Conservation (phyloP, 371 early-diverging fungal species). For the Rozella allomycis region DNA sequence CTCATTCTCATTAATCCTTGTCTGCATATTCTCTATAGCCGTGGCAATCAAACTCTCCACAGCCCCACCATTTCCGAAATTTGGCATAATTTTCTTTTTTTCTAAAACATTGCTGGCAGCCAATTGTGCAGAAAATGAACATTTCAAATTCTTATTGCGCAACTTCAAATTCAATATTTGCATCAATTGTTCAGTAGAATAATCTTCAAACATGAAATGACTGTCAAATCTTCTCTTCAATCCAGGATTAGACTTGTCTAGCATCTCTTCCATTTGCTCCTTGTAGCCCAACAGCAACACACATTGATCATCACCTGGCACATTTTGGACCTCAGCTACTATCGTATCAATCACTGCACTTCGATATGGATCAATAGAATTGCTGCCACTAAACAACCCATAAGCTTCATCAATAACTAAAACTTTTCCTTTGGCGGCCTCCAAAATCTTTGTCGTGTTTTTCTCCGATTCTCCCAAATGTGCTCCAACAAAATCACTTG, state of each 20-base stretch:
- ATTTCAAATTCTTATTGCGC: conserved; percentile 2
- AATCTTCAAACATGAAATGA: conserved; percentile 13
- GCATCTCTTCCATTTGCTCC: conserved; percentile 9
- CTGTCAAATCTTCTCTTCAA: conserved; percentile 10
- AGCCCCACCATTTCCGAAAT: conserved; percentile 16
- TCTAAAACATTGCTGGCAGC: conserved; percentile 5
- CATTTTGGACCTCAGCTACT: conserved; percentile 12
- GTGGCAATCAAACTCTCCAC: conserved; percentile 6
- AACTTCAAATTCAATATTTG: conserved; percentile 6
- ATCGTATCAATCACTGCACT: conserved; percentile 12
- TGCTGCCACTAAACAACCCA: conserved; percentile 6
- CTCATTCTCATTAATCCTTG: conserved; percentile 1
- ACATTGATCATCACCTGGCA: conserved; percentile 8
- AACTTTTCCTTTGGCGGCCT: conserved; percentile 8
- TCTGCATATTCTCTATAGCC: conserved; percentile 8
- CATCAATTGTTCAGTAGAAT: conserved; percentile 5
- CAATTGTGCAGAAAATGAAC: conserved; percentile 2
- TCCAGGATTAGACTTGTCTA: conserved; percentile 12
- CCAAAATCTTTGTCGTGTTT: conserved; percentile 8
- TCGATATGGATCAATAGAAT: conserved; percentile 3
- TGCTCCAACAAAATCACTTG: conserved; percentile 8
- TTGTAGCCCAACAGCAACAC: conserved; percentile 13
- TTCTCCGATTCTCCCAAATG: conserved; percentile 9
- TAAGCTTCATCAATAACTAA: conserved; percentile 15
- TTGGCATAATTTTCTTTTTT: conserved; percentile 7